phyloP scores from a whole-genome alignment of 306 rosid species.

The Astragalus membranaceus region DNA sequence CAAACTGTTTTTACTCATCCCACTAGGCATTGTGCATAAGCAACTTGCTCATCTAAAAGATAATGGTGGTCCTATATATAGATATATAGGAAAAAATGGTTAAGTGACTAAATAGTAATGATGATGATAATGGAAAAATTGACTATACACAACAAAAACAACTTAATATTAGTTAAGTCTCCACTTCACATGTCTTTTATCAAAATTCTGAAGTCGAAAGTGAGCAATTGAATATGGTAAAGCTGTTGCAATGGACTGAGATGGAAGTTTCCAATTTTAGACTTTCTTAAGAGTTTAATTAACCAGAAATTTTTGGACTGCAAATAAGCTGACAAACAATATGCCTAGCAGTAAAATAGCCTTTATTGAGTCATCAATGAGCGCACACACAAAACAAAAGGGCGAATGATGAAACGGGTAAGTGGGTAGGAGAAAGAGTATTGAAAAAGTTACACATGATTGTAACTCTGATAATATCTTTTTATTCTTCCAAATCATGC shows the following conservation, averaged over 20 bases:
- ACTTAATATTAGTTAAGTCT: neutral
- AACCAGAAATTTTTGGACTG: too few species aligned
- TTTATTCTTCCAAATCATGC: conserved; percentile 16
- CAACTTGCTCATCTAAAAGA: neutral
- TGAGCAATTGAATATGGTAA: neutral
- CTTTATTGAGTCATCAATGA: too few species aligned
- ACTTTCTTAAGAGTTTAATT: too few species aligned
- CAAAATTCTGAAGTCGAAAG: neutral
- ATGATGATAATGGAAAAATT: neutral
- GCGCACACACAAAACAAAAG: too few species aligned
- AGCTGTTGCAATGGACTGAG: too few species aligned
- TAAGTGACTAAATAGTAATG: neutral
- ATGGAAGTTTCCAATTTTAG: too few species aligned
- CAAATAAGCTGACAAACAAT: too few species aligned
- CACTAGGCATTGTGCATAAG: neutral
- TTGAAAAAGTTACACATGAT: neutral
- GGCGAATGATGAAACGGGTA: neutral
- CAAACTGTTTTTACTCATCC: neutral
- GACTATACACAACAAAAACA: neutral
- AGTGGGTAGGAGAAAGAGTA: neutral
- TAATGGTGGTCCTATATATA: neutral
- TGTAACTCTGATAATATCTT: neutral
- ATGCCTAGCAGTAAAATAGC: too few species aligned
- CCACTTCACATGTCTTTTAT: neutral
- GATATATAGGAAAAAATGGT: too few species aligned